Evolutionary conservation across 345 rosid species (phyloP).

Genomic region (Salix caprea): DNA sequence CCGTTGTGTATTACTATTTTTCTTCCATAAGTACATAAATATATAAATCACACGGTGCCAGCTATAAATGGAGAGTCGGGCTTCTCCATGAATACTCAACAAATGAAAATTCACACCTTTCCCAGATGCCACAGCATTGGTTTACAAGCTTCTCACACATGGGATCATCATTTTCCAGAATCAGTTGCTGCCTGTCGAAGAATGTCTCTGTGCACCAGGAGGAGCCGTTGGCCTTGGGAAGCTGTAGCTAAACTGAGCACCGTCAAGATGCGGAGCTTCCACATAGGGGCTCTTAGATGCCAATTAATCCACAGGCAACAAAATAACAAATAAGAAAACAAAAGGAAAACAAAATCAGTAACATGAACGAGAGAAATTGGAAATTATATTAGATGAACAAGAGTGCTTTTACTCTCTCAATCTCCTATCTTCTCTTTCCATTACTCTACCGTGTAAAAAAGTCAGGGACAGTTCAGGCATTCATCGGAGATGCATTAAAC

Average conservation of each 20-base stretch:
- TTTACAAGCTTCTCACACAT: slow-evolving; percentile 9
- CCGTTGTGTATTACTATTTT: not conserved
- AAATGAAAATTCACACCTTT: slow-evolving; percentile 4
- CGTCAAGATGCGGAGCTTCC: slow-evolving; percentile 56
- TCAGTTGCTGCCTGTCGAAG: slow-evolving; percentile 38
- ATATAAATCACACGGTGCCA: not conserved
- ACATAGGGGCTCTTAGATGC: slow-evolving; percentile 59
- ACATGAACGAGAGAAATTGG: not conserved
- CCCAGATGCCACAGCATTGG: not conserved
- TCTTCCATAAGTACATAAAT: not conserved
- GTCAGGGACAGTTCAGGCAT: not conserved
- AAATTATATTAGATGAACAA: not conserved
- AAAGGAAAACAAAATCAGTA: not conserved
- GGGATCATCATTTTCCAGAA: slow-evolving; percentile 12
- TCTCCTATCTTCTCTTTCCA: not conserved
- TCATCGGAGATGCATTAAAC: not conserved
- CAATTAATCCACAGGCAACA: not conserved
- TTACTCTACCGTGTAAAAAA: not conserved
- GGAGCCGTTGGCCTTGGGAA: slow-evolving; percentile 73
- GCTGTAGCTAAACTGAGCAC: slow-evolving; percentile 27
- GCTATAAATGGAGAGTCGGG: not conserved
- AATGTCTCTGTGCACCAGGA: slow-evolving; percentile 62
- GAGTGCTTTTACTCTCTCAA: not conserved
- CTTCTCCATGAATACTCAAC: slow-evolving; percentile 9
- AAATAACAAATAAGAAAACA: not conserved